A percentile compares a stretch with the other conserved stretches of the same genome.
Evolutionary conservation across 768 basidiomycete genomes (phyloP).

Genomic region (Gyrodon lividus): DNA sequence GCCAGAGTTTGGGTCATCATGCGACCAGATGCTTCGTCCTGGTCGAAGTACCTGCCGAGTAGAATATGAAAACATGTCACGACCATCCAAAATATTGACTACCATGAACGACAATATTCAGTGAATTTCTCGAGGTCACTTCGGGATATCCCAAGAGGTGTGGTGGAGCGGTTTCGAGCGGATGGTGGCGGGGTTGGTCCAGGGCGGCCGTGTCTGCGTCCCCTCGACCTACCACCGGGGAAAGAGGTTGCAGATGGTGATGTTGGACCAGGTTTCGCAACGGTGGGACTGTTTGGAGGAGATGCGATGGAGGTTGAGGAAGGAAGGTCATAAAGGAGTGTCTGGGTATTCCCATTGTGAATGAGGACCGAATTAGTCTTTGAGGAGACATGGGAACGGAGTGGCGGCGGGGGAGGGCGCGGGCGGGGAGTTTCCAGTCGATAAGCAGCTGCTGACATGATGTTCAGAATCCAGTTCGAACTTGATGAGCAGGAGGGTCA

Average conservation of each 20-base stretch:
- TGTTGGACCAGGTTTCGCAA: constrained; percentile 37
- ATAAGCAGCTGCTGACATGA: constrained; percentile 63
- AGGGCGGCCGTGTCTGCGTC: constrained; percentile 48
- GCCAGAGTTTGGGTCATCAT: constrained; percentile 82
- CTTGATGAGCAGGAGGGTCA: constrained; percentile 7
- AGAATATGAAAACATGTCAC: constrained; percentile 8
- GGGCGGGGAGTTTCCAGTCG: constrained; percentile 63
- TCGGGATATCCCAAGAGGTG: constrained; percentile 62
- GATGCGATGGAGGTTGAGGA: constrained; percentile 50
- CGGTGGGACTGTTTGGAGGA: constrained; percentile 54
- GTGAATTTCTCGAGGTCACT: constrained; percentile 79
- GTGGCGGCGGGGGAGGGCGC: constrained; percentile 55
- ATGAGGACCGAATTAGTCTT: constrained; percentile 43
- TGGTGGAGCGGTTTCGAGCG: constrained; percentile 61
- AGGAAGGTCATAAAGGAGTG: constrained; percentile 77
- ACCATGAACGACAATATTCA: constrained; percentile 78
- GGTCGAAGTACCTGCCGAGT: constrained; percentile 71
- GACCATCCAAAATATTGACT: constrained; percentile 16
- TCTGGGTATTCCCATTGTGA: constrained; percentile 48
- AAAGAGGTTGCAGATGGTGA: constrained; percentile 64
- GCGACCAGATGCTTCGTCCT: constrained; percentile 75
- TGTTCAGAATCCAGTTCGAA: constrained; percentile 38
- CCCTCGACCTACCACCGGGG: constrained; percentile 45
- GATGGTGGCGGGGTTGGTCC: constrained; percentile 54
- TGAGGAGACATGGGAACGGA: constrained; percentile 50